Conservation (phyloP, 371 early-diverging fungal species). For the Mucor indicus region DNA sequence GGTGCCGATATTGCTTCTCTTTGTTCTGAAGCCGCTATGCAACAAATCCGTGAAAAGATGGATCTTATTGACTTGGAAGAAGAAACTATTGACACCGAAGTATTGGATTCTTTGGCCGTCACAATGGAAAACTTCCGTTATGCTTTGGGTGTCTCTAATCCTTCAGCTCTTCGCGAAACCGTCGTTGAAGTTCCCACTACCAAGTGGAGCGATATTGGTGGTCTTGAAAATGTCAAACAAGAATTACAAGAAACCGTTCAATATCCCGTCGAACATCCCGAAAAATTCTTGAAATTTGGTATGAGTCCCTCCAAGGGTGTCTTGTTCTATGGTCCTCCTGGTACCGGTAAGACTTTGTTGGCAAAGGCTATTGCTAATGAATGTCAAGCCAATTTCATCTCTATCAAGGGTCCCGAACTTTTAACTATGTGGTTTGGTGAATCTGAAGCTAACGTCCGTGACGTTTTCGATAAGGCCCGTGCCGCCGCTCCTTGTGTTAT, state of each 20-base stretch:
- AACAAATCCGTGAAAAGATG: constrained; percentile 99
- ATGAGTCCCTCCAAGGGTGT: constrained; percentile 99
- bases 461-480: constrained; percentile 99
- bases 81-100: constrained; percentile 98
- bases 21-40: constrained; percentile 99
- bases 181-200: constrained; percentile 99
- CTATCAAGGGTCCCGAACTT: constrained; percentile 99
- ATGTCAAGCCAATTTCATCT: constrained; percentile 99
- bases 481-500: constrained; percentile 99
- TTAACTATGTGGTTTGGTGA: constrained; percentile 99
- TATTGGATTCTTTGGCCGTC: constrained; percentile 97
- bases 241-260: constrained; percentile 99
- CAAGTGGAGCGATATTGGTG: constrained; percentile 99
- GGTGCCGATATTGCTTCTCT: constrained; percentile 99
- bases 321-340: constrained; percentile 99
- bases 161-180: constrained; percentile 99
- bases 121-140: constrained; percentile 99
- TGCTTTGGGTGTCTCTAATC: constrained; percentile 97
- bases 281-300: constrained; percentile 99
- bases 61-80: constrained; percentile 98
- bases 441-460: constrained; percentile 99
- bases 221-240: constrained; percentile 97
- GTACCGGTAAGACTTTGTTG: constrained; percentile 99
- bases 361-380: constrained; percentile 99
- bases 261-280: constrained; percentile 99